phyloP scores from a whole-genome alignment of 257 asterid genomes.

The Scutellaria galericulata region DNA sequence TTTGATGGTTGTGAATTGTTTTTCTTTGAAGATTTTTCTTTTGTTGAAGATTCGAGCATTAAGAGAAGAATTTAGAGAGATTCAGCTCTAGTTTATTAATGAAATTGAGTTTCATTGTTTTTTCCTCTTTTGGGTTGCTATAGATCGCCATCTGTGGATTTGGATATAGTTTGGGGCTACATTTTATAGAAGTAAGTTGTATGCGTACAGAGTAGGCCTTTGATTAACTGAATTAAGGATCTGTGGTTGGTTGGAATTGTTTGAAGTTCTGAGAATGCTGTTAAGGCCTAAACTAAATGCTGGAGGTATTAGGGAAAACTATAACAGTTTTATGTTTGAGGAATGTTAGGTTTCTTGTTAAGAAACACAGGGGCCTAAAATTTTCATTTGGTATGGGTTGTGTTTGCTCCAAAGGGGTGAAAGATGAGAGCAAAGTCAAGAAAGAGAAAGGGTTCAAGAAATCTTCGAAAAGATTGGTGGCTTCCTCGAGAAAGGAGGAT shows the following conservation, averaged over 20 bases:
- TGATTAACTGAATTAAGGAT: constrained; percentile 27
- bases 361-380: constrained; percentile 53
- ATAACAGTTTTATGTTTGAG: constrained; percentile 44
- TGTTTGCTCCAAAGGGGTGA: constrained; percentile 73
- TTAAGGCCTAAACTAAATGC: constrained; percentile 43
- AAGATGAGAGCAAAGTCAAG: constrained; percentile 46
- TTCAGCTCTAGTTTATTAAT: constrained; percentile 10
- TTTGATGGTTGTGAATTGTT: constrained; percentile 2
- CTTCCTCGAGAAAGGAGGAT: constrained; percentile 61
- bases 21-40: background rate
- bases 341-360: constrained; percentile 54
- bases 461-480: constrained; percentile 51
- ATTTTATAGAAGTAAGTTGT: constrained; percentile 23
- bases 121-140: constrained; percentile 6
- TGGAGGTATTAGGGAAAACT: constrained; percentile 46
- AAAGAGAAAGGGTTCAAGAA: constrained; percentile 60
- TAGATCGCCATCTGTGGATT: constrained; percentile 9
- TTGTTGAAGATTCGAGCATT: constrained; percentile 9
- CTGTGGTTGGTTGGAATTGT: constrained; percentile 29
- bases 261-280: constrained; percentile 50
- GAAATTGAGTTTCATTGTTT: background rate
- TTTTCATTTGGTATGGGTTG: constrained; percentile 68
- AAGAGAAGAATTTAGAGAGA: constrained; percentile 7
- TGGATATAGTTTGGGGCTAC: background rate
- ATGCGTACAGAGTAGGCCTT: constrained; percentile 9